Evolutionary conservation across 805 yeast genomes (phyloP).

Genomic region (Lachancea quebecensis): DNA sequence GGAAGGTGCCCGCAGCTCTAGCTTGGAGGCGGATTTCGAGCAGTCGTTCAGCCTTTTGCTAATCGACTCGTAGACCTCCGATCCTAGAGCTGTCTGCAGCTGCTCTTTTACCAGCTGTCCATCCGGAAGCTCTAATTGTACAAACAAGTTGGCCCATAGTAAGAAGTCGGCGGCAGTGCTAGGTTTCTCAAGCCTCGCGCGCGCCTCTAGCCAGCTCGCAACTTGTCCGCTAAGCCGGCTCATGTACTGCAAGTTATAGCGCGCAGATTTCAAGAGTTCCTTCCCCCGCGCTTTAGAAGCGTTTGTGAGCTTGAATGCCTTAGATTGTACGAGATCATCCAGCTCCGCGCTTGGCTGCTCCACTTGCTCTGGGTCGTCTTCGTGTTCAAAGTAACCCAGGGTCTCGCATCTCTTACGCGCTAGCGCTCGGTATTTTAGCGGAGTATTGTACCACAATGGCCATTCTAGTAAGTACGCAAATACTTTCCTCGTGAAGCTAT

Average conservation of each 20-base stretch:
- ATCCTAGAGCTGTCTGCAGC: constrained; percentile 11
- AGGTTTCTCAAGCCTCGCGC: constrained; percentile 5
- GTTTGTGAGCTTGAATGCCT: constrained; percentile 24
- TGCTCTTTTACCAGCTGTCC: constrained; percentile 15
- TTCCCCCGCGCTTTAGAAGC: constrained; percentile 16
- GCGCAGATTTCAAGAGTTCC: constrained; percentile 18
- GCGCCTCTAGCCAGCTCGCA: constrained; percentile 18
- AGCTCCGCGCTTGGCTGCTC: constrained; percentile 6
- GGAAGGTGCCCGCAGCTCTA: constrained; percentile 15
- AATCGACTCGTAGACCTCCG: constrained; percentile 9
- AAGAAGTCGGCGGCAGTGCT: constrained; percentile 20
- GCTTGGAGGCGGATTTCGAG: constrained; percentile 3
- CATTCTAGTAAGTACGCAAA: constrained; percentile 53
- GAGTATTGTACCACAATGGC: constrained; percentile 70
- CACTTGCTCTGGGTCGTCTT: constrained; percentile 14
- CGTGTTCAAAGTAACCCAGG: constrained; percentile 16
- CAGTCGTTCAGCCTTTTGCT: constrained; percentile 7
- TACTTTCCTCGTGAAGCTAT: constrained; percentile 47
- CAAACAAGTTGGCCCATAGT: constrained; percentile 22
- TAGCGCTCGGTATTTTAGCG: constrained; percentile 26
- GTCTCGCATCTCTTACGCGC: constrained; percentile 17
- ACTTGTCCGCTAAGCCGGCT: constrained; percentile 15
- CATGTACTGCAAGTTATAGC: constrained; percentile 17
- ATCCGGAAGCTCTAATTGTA: constrained; percentile 22
- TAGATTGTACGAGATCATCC: constrained; percentile 24